Percentiles rank a stretch among this genome's conserved stretches.
phyloP scores from a whole-genome alignment of 495 filamentous ascomycete genomes.

The Sabuloglossum arenarium region DNA sequence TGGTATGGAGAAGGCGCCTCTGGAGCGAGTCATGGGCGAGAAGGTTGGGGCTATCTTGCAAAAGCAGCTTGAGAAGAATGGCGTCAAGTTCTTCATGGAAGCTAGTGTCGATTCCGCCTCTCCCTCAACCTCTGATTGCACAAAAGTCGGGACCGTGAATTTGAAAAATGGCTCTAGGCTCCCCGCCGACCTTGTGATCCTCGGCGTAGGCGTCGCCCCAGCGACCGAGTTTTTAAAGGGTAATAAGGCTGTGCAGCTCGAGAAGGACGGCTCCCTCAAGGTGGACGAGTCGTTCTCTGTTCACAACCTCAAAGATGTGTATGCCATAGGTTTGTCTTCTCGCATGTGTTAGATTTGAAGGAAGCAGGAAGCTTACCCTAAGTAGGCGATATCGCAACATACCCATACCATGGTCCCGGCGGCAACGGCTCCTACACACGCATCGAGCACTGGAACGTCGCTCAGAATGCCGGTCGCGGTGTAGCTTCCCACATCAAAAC shows the following conservation, averaged over 20 bases:
- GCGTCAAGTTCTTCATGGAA: slow-evolving; percentile 67
- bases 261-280: slow-evolving; percentile 61
- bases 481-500: slow-evolving; percentile 56
- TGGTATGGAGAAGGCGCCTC: slow-evolving; percentile 73
- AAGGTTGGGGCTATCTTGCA: slow-evolving; percentile 66
- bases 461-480: slow-evolving; percentile 69
- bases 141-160: slow-evolving; percentile 55
- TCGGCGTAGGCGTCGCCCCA: slow-evolving; percentile 75
- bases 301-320: slow-evolving; percentile 53
- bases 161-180: slow-evolving; percentile 76
- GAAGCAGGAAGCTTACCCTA: background rate
- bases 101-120: slow-evolving; percentile 65
- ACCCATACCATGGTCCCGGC: slow-evolving; percentile 84
- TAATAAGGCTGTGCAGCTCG: slow-evolving; percentile 42
- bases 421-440: slow-evolving; percentile 36
- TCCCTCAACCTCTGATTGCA: slow-evolving; percentile 37
- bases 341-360: background rate
- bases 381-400: slow-evolving; percentile 74
- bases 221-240: slow-evolving; percentile 68
- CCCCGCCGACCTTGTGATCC: slow-evolving; percentile 71
- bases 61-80: slow-evolving; percentile 54
- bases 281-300: slow-evolving; percentile 63
- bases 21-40: slow-evolving; percentile 74
- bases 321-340: slow-evolving; percentile 39
- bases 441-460: slow-evolving; percentile 98